phyloP scores from a whole-genome alignment of 768 basidiomycete species.

The Austroboletus eburneus region DNA sequence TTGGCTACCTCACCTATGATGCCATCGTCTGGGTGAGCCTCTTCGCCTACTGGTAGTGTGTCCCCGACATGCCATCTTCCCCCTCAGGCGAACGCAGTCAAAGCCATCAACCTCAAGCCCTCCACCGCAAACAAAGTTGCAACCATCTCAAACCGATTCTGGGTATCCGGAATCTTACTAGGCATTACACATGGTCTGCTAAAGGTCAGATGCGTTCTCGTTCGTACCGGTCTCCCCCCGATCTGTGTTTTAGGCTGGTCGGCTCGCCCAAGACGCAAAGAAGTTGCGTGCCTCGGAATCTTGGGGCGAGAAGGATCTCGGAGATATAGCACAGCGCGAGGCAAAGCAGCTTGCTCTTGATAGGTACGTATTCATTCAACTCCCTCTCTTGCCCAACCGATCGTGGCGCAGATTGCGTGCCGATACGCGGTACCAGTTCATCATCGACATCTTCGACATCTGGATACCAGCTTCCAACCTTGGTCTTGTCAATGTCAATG shows the following conservation, averaged over 20 bases:
- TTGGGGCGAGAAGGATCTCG: constrained; percentile 64
- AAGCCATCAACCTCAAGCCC: constrained; percentile 57
- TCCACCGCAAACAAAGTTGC: constrained; percentile 56
- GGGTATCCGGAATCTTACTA: constrained; percentile 83
- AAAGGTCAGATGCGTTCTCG: constrained; percentile 43
- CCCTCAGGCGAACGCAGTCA: constrained; percentile 58
- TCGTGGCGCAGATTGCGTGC: constrained; percentile 48
- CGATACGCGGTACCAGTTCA: constrained; percentile 71
- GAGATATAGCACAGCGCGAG: constrained; percentile 62
- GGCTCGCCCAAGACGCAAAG: constrained; percentile 59
- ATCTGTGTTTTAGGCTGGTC: constrained; percentile 41
- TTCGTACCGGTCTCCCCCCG: neutral
- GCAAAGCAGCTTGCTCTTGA: constrained; percentile 54
- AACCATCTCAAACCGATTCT: constrained; percentile 75
- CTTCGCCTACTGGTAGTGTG: neutral
- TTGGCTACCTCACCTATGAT: constrained; percentile 82
- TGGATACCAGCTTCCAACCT: constrained; percentile 87
- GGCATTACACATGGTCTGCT: constrained; percentile 67
- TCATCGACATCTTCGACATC: constrained; percentile 80
- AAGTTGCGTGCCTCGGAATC: constrained; percentile 41
- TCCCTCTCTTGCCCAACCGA: constrained; percentile 2
- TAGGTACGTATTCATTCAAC: constrained; percentile 36
- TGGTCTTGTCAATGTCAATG: constrained; percentile 71
- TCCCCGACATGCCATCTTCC: neutral
- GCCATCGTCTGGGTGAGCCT: constrained; percentile 76